These are phyloP conservation scores for Dendrocalamus latiflorus DNA, from an alignment of 202 grass and related monocot genomes.

Conservation along the genomic window DNA sequence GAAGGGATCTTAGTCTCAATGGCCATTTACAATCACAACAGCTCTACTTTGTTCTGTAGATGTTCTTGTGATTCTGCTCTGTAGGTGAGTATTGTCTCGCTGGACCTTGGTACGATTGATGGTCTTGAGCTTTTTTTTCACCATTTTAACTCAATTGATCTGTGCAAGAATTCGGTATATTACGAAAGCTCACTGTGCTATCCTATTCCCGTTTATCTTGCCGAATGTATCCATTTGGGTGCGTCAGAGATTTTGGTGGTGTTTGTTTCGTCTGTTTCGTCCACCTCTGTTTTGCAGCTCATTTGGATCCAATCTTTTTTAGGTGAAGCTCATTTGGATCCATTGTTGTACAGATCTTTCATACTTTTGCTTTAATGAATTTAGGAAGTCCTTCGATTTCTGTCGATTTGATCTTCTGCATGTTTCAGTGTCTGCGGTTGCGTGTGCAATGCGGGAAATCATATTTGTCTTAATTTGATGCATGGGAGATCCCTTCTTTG, in stretches of 20 bases:
- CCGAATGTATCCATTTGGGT: neutral
- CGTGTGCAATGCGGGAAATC: neutral
- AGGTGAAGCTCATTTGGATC: neutral
- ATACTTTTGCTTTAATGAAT: neutral
- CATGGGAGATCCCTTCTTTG: neutral
- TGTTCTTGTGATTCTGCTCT: slow-evolving; percentile 4
- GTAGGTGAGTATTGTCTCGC: neutral
- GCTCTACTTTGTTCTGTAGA: neutral
- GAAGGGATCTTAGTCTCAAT: neutral
- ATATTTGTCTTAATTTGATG: neutral
- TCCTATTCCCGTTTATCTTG: neutral
- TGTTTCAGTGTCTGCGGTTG: neutral
- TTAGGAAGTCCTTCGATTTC: neutral
- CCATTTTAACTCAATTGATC: slow-evolving; percentile 3
- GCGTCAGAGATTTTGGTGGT: neutral
- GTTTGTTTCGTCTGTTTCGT: neutral
- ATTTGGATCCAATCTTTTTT: slow-evolving; percentile 10
- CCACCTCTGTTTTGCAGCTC: slow-evolving; percentile 1
- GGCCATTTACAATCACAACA: neutral
- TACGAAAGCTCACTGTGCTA: neutral
- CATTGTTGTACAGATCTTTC: neutral
- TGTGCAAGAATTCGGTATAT: neutral
- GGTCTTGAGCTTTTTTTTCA: neutral
- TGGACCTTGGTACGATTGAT: neutral
- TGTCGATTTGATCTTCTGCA: neutral